Evolutionary conservation across 176 grass and related monocot genomes (phyloP).

Genomic region (Oryza australiensis): DNA sequence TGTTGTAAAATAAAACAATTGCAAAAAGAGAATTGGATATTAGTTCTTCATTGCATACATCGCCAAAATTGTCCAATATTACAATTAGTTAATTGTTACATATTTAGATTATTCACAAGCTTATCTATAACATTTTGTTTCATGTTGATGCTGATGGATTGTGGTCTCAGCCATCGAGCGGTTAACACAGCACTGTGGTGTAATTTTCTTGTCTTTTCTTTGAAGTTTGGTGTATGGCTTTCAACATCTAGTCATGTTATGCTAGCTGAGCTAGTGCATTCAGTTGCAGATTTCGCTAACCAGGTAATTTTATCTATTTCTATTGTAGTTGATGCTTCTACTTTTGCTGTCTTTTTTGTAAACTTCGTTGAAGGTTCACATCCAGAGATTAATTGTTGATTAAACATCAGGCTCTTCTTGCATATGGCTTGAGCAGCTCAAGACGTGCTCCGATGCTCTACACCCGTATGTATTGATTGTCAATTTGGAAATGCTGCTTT

Average conservation of each 20-base stretch:
- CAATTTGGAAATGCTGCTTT: constrained; percentile 30
- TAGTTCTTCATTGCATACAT: not conserved
- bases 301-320: constrained; percentile 55
- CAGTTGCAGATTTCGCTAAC: constrained; percentile 87
- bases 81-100: constrained; percentile 20
- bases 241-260: constrained; percentile 99
- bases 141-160: constrained; percentile 32
- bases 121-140: constrained; percentile 25
- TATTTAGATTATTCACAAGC: constrained; percentile 20
- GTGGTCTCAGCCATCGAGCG: constrained; percentile 74
- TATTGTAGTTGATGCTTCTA: constrained; percentile 4
- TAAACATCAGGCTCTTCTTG: constrained; percentile 79
- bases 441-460: constrained; percentile 94
- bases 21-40: not conserved
- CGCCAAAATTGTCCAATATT: not conserved
- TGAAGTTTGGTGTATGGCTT: constrained; percentile 95
- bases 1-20: not conserved
- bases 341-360: constrained; percentile 27
- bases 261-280: constrained; percentile 94
- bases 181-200: constrained; percentile 92
- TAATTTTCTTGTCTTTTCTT: constrained; percentile 98
- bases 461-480: constrained; percentile 72
- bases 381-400: not conserved
- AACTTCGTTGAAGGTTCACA: constrained; percentile 2
- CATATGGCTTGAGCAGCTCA: constrained; percentile 95